phyloP scores from a whole-genome alignment of 192 early-diverging fungal genomes.

The Coemansia sp. region DNA sequence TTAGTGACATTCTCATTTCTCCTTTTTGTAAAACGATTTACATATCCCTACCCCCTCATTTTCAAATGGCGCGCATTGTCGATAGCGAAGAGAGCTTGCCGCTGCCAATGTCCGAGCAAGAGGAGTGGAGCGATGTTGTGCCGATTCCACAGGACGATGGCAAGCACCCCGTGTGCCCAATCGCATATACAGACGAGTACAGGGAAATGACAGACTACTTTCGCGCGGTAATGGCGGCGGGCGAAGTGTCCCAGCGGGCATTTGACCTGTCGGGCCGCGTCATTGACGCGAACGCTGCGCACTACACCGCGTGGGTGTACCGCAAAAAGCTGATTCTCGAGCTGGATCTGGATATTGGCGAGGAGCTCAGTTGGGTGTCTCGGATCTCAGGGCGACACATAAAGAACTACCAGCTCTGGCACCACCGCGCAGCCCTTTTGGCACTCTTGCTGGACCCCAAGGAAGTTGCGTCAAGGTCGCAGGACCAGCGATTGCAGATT shows the following conservation, averaged over 20 bases:
- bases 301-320: slow-evolving; percentile 96
- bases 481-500: slow-evolving; percentile 31
- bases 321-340: slow-evolving; percentile 76
- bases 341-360: slow-evolving; percentile 59
- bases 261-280: slow-evolving; percentile 77
- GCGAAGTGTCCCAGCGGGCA: slow-evolving; percentile 78
- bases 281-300: slow-evolving; percentile 81
- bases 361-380: slow-evolving; percentile 78
- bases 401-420: slow-evolving; percentile 98
- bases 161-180: slow-evolving; percentile 30
- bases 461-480: slow-evolving; percentile 5
- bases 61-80: slow-evolving; percentile 7
- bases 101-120: slow-evolving; percentile 31
- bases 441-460: slow-evolving; percentile 21
- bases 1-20: background rate
- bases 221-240: slow-evolving; percentile 66
- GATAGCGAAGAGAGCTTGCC: background rate
- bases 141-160: slow-evolving; percentile 47
- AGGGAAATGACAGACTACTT: slow-evolving; percentile 76
- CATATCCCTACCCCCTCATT: no score
- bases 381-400: slow-evolving; percentile 68
- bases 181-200: slow-evolving; percentile 49
- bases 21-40: no score
- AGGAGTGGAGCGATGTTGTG: slow-evolving; percentile 37
- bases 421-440: slow-evolving; percentile 41